phyloP scores from a whole-genome alignment of 2,329 filamentous ascomycete species.

The Lachnellula hyalina region DNA sequence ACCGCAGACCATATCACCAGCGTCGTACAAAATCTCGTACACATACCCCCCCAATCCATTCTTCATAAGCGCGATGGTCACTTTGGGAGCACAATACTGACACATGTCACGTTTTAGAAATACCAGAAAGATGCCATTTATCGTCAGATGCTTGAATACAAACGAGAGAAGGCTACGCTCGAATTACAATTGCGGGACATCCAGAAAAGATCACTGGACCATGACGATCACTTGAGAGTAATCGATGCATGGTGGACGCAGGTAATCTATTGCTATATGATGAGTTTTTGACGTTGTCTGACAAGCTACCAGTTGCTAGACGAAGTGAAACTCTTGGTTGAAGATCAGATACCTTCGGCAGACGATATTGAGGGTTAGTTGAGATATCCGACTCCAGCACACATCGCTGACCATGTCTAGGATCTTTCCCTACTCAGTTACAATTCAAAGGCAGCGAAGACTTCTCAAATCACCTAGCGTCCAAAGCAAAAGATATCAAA shows the following conservation, averaged over 20 bases:
- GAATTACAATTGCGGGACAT: conserved; percentile 78
- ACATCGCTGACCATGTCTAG: conserved; percentile 35
- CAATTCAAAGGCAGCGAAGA: conserved; percentile 58
- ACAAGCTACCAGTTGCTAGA: conserved; percentile 48
- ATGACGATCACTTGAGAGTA: conserved; percentile 87
- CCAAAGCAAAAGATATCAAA: conserved; percentile 72
- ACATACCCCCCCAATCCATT: conserved; percentile 7
- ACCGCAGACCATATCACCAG: conserved; percentile 30
- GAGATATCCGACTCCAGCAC: conserved; percentile 13
- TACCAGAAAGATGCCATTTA: conserved; percentile 96
- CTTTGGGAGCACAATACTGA: conserved; percentile 32
- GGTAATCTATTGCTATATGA: conserved; percentile 47
- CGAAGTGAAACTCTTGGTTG: conserved; percentile 56
- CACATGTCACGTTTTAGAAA: conserved; percentile 48
- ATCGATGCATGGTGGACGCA: conserved; percentile 94
- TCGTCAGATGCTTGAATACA: conserved; percentile 97
- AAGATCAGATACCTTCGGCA: conserved; percentile 42
- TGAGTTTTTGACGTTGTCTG: conserved; percentile 9
- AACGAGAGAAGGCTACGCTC: conserved; percentile 77
- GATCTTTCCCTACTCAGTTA: conserved; percentile 52
- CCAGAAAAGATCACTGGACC: conserved; percentile 69
- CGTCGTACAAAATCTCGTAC: conserved; percentile 21
- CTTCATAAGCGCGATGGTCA: conserved; percentile 7
- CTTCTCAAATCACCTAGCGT: conserved; percentile 78
- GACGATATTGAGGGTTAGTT: conserved; percentile 36